phyloP scores from a whole-genome alignment of 306 rosid species.

The Acacia confusa region DNA sequence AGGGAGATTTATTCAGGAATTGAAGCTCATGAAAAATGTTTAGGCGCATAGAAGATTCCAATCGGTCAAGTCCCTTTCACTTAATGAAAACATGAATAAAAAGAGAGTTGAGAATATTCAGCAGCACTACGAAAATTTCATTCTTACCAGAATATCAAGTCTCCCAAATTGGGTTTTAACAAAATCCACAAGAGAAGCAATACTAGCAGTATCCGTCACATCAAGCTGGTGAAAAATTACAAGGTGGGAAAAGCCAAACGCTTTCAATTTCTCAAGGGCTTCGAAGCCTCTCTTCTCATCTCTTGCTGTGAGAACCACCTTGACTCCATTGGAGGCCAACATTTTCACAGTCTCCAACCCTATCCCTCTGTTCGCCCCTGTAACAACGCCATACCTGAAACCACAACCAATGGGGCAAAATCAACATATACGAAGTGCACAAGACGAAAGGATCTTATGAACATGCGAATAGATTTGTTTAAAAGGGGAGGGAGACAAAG shows the following conservation, averaged over 20 bases:
- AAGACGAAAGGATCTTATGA: not conserved
- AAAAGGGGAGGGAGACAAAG: not conserved
- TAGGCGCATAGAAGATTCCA: not conserved
- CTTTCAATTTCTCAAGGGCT: conserved; percentile 37
- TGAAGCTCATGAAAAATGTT: not conserved
- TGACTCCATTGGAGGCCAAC: conserved; percentile 42
- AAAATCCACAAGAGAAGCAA: conserved; percentile 37
- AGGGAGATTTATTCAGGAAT: not conserved
- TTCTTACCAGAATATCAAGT: conserved; percentile 51
- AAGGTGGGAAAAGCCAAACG: conserved; percentile 22
- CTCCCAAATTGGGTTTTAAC: conserved; percentile 36
- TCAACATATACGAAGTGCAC: not conserved
- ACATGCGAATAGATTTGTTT: not conserved
- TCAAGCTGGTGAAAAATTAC: conserved; percentile 42
- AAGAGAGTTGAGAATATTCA: conserved; percentile 4
- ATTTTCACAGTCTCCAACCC: conserved; percentile 40
- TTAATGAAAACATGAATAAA: not conserved
- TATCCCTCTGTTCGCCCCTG: conserved; percentile 46
- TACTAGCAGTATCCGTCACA: conserved; percentile 38
- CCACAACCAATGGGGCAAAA: not conserved
- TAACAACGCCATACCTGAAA: conserved; percentile 44
- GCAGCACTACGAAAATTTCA: not conserved
- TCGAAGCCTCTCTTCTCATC: conserved; percentile 36
- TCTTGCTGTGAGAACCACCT: conserved; percentile 43
- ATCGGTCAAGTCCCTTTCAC: not conserved